A percentile compares a stretch with the other conserved stretches of the same genome.
These are phyloP conservation scores for Albatrellus sp. DNA, from an alignment of 1,284 basidiomycete genomes.

Conservation along the genomic window DNA sequence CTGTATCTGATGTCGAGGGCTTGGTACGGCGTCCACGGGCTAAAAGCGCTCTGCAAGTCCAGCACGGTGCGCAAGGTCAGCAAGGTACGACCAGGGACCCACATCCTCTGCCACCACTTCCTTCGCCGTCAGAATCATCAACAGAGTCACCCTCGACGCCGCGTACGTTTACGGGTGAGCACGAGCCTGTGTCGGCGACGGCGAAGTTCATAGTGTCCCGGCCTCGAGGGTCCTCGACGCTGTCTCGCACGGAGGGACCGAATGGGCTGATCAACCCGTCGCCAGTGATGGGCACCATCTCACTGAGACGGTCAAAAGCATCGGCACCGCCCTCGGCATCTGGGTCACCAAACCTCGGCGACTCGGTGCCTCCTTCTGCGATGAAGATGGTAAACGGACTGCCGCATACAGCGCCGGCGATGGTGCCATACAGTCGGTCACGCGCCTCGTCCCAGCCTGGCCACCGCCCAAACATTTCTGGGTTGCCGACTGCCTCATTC, in stretches of 20 bases:
- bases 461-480: slow-evolving; percentile 20
- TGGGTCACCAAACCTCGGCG: slow-evolving; percentile 19
- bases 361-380: slow-evolving; percentile 21
- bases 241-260: slow-evolving; percentile 22
- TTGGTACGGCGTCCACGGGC: slow-evolving; percentile 13
- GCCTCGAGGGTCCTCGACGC: slow-evolving; percentile 38
- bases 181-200: slow-evolving; percentile 11
- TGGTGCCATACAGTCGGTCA: slow-evolving; percentile 28
- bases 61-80: slow-evolving; percentile 1
- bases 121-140: slow-evolving; percentile 28
- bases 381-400: slow-evolving; percentile 29
- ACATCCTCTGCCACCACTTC: slow-evolving; percentile 55
- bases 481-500: slow-evolving; percentile 6
- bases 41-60: slow-evolving; percentile 10
- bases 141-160: slow-evolving; percentile 23
- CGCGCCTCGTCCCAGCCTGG: slow-evolving; percentile 63
- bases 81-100: slow-evolving; percentile 31
- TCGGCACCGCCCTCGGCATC: slow-evolving; percentile 39
- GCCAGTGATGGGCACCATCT: slow-evolving; percentile 53
- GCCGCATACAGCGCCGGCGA: slow-evolving; percentile 24
- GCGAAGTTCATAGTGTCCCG: slow-evolving; percentile 29
- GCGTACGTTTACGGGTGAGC: slow-evolving; percentile 15
- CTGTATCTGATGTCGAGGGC: slow-evolving; percentile 13
- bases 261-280: slow-evolving; percentile 41
- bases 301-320: slow-evolving; percentile 51